Base-by-base conservation (phyloP, 495 filamentous ascomycete genomes). In the Xylaria acuta region DNA sequence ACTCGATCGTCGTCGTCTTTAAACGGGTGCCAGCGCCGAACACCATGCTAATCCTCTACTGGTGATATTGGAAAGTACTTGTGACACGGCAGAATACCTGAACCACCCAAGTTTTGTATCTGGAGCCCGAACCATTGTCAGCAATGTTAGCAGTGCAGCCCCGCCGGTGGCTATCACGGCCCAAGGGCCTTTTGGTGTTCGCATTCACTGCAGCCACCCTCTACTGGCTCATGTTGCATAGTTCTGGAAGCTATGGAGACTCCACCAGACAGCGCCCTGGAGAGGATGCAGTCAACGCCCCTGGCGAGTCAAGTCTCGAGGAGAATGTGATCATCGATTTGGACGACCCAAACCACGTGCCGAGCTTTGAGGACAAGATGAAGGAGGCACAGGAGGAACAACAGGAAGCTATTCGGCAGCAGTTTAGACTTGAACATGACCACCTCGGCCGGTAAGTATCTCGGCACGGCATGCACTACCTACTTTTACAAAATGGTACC, bases 91-190 rank as follows among this genome's bases (percentile, higher is more conserved):
- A 4, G 40, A 63, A 62, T 63, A 40, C 30, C 45, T 11, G n/a
- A 7, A 32, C 30, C 30, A 32, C 34, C 27, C 3, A 27, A 41
- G 18, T 22, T 32, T 34, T 30, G 16, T 54, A 43, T 38, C 20
- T 32, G 69, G 69, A 18, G 14, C 36, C 18, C 25, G n/a, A 30
- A n/a, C 32, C 16, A 56, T 56, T 22, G 36, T 71, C 8, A 32
- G 74, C 70, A 66, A 75, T 81, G 80, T 73, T 82, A 38, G 82
- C 82, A 65, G 73, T 77, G 34, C 81, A 83, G 70, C 73, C 79
- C n/a, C 81, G 80, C 78, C 90, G 84, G 78, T 90, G 75, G 73
- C 82, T 76, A 72, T 86, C 74, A 84, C 87, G 68, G 84, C 89
- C 70, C 78, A 84, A 73, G 73, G 76, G 74, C 43, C 67, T 78